Evolutionary conservation across 495 filamentous ascomycete genomes (phyloP), one percentile per base, ranked within the genome.

Genomic region (Annulohypoxylon stygium): DNA sequence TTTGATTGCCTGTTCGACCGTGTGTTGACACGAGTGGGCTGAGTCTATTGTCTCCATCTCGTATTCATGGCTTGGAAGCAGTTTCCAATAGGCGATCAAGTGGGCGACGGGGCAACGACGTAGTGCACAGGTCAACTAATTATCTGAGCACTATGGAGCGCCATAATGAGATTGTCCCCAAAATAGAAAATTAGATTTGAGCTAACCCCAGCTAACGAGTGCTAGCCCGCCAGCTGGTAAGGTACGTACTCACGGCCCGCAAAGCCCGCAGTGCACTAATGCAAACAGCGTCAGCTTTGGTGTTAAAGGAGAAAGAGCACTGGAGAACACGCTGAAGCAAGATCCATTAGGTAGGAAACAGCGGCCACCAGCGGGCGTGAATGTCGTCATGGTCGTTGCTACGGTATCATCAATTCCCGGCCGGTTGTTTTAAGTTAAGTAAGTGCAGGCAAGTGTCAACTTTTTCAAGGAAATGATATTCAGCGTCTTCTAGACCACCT

Each of bases 1-100:
- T 70, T 70, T 30, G 30, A 65, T 59, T 59, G 43, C 14, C 55
- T 50, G 18, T 16, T 4, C 16, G 23, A 58, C 33, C 43, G 30
- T 30, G 20, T 47, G 18, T 48, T 34, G 58, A 55, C 47, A 48
- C 39, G 16, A 39, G 39, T 65, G 62, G 69, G 61, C 61, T 59
- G 61, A 66, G 69, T 10, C 48, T 37, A 68, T 4, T 33, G 16
- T 55, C 60, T 30, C 51, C 61, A 70, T 70, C 68, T 70, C 68
- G 68, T 70, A 70, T 70, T 70, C 36, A 23, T 23, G 45, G n/a
- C 58, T 47, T 67, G 54, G 65, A 39, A 68, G 51, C 4, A 16
- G 10, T 30, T 20, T 65, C 37, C 41, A 51, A n/a, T 59, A 43
- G 10, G 34, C 50, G 39, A 26, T 30, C 58, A 4, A 62, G 55